Evolutionary conservation across 2,329 filamentous ascomycete species (phyloP), one percentile per base, ranked within the genome.

Genomic region (Colletotrichum aenigma): DNA sequence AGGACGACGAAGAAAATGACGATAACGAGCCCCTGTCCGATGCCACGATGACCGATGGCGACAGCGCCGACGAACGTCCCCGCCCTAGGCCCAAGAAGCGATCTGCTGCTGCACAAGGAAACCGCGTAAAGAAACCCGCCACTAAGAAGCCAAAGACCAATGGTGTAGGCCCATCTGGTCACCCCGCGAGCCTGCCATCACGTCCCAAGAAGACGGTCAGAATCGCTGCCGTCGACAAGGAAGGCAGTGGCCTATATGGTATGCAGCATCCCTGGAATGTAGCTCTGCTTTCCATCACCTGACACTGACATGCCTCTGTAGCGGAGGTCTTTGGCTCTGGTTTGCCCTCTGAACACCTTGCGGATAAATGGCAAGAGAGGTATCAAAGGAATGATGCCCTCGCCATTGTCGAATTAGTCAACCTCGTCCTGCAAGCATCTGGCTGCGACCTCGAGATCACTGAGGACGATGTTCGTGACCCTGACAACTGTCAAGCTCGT

Each of bases 401-500:
- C 32, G 91, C 91, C 13, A 85, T 93, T 77, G 88, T 89, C 18
- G 91, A 93, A 65, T 85, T 94, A 70, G 89, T 94, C 79, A 94
- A 94, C 83, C 93, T 92, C 78, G 89, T 94, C 43, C 84, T 94
- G 48, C 90, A 91, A 80, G 91, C 94, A 77, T 92, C 96, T 21
- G 97, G 97, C 34, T 98, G 96, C 83, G 92, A 95, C 70, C 89
- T 95, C 70, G 91, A 94, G 78, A 91, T 99, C 70, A 94, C 93
- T 12, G 90, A 91, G 52, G 93, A 97, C 82, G 96, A 98, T 82
- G 95, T 98, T 78, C 92, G 93, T 78, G 96, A 99, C 82, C 92
- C 95, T 9, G 97, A 99, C 82, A 96, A 97, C 81, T 95, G 94
- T 64, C 92, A 94, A 21, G 93, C 92, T 81, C 93, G 93, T 81